A percentile compares a stretch with the other conserved stretches of the same genome.
Conservation (phyloP, 495 filamentous ascomycete species). For the Daldinia grandis region DNA sequence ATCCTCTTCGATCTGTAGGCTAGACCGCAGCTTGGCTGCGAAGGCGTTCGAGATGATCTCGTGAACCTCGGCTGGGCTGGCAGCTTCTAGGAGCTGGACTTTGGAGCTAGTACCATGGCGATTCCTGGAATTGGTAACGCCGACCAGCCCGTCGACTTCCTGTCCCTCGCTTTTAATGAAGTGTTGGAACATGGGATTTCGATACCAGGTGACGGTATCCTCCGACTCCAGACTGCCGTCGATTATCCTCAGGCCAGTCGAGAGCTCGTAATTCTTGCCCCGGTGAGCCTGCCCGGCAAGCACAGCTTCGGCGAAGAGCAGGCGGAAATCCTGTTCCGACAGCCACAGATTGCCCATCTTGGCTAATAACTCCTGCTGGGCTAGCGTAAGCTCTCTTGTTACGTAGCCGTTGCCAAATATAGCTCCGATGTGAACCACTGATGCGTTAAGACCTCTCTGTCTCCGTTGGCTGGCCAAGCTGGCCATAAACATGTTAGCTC, state of each 20-base stretch:
- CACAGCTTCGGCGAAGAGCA: constrained; percentile 29
- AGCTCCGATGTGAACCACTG: constrained; percentile 55
- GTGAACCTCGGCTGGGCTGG: constrained; percentile 16
- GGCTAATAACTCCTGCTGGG: constrained; percentile 5
- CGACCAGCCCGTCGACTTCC: neutral
- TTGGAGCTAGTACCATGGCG: neutral
- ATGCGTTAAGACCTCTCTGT: constrained; percentile 47
- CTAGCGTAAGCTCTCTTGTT: constrained; percentile 36
- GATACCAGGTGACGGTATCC: constrained; percentile 29
- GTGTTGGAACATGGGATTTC: constrained; percentile 43
- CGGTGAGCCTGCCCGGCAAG: constrained; percentile 5
- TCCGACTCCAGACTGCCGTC: neutral
- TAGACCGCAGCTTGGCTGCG: neutral
- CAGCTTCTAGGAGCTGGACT: neutral
- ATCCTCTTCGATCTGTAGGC: neutral
- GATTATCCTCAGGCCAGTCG: neutral
- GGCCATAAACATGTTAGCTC: constrained; percentile 61
- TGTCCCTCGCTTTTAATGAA: neutral
- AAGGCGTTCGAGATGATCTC: constrained; percentile 17
- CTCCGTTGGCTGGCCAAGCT: constrained; percentile 45
- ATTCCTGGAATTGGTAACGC: neutral
- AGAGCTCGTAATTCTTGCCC: neutral
- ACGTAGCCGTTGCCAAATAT: constrained; percentile 55
- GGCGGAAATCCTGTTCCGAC: constrained; percentile 34
- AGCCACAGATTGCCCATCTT: neutral